Evolutionary conservation across 2,329 filamentous ascomycete species (phyloP).

Genomic region (Aspergillus terreus): DNA sequence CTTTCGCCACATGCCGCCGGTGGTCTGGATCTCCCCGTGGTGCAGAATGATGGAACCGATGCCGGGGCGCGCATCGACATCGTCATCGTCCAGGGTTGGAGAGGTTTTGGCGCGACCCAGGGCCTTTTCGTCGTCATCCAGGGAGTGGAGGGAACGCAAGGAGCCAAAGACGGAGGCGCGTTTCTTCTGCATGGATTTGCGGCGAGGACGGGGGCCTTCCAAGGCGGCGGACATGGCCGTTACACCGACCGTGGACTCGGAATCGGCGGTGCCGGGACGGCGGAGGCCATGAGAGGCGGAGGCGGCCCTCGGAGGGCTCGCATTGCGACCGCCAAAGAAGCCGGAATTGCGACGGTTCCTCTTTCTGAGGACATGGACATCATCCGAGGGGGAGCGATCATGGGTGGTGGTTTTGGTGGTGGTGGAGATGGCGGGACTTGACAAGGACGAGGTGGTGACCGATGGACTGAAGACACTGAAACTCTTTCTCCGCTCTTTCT

Average conservation of each 20-base stretch:
- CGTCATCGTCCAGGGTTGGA: constrained; percentile 45
- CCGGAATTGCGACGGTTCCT: constrained; percentile 35
- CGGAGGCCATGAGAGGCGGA: constrained; percentile 15
- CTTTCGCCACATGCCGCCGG: constrained; percentile 66
- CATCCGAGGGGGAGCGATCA: constrained; percentile 37
- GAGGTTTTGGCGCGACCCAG: constrained; percentile 50
- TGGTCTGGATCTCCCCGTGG: constrained; percentile 68
- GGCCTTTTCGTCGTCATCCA: constrained; percentile 51
- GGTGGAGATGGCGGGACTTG: constrained; percentile 12
- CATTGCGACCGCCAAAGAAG: constrained; percentile 32
- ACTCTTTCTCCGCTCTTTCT: constrained; percentile 36
- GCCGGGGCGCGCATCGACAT: constrained; percentile 32
- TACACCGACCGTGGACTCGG: constrained; percentile 22
- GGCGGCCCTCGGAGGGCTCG: constrained; percentile 22
- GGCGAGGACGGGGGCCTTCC: constrained; percentile 34
- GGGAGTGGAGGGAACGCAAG: constrained; percentile 50
- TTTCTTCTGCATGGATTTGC: constrained; percentile 44
- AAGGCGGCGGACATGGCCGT: constrained; percentile 20
- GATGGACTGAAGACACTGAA: constrained; percentile 31
- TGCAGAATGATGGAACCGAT: constrained; percentile 53
- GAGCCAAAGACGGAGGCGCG: constrained; percentile 59
- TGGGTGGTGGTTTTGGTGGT: constrained; percentile 13
- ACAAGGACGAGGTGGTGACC: constrained; percentile 17
- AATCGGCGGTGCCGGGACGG: constrained; percentile 27
- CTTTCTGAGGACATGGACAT: constrained; percentile 30